Evolutionary conservation across 129 eudicot genomes (phyloP).

Genomic region (Ambrosia trifida): DNA sequence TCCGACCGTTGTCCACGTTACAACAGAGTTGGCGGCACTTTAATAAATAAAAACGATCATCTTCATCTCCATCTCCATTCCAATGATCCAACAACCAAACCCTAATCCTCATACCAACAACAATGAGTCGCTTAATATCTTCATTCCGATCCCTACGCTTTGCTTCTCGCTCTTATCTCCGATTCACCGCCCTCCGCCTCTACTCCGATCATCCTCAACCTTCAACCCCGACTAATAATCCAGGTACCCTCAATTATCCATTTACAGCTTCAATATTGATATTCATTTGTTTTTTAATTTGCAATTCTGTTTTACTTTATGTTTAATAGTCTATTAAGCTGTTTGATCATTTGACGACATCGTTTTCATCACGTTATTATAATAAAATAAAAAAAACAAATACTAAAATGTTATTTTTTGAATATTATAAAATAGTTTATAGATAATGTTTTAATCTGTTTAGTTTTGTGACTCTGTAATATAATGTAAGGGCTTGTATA

Average conservation of each 20-base stretch:
- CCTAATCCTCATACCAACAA: constrained; percentile 2
- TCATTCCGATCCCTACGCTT: constrained; percentile 41
- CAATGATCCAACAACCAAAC: constrained; percentile 20
- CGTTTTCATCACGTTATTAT: too few species aligned
- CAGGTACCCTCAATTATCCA: constrained; percentile 18
- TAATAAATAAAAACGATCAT: constrained; percentile 12
- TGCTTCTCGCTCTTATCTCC: constrained; percentile 28
- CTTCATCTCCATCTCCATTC: constrained; percentile 6
- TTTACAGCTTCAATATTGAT: neutral
- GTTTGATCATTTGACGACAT: too few species aligned
- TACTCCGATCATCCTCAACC: constrained; percentile 33
- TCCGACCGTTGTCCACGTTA: constrained; percentile 50
- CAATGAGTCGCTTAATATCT: constrained; percentile 31
- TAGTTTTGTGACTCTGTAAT: too few species aligned
- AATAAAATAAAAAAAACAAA: too few species aligned
- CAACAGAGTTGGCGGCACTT: constrained; percentile 34
- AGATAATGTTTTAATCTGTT: too few species aligned
- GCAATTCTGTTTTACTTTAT: neutral
- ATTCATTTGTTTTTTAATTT: neutral
- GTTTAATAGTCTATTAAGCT: neutral
- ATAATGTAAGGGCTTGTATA: too few species aligned
- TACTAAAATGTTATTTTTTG: too few species aligned
- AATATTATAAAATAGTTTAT: too few species aligned
- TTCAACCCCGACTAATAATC: constrained; percentile 16
- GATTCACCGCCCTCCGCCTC: constrained; percentile 37